Evolutionary conservation across 345 rosid species (phyloP), one percentile per base, ranked within the genome.

Genomic region (Populus pruinosa): DNA sequence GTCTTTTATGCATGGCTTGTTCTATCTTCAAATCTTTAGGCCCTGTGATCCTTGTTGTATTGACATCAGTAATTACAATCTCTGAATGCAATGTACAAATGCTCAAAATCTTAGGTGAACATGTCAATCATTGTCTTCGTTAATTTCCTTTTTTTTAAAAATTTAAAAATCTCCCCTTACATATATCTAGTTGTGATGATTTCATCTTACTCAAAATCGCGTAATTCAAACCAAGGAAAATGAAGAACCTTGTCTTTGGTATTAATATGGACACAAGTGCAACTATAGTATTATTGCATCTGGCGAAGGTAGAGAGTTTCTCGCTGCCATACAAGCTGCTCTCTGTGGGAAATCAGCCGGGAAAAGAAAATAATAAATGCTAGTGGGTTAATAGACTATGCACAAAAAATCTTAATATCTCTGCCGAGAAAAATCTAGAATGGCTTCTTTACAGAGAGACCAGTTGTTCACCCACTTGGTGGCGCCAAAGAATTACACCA

Each of bases 161-260:
- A 27, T 27, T 69, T 43, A 49, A 27, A 31, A 67, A 50, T 75
- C 50, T 23, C 4, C 29, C 16, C 64, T 59, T 59, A 11, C 63
- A 56, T 56, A 3, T 56, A 14, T 25, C 29, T 9, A 25, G 76
- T 63, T 35, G 25, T 70, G 74, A 77, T 77, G 56, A 76, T 69
- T 63, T 72, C 72, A 29, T 66, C 36, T 47, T 31, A 55, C 43
- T 71, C 76, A 53, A 78, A 72, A 63, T 49, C 12, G 71, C 66
- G 71, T 78, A 78, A 72, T 78, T 72, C 73, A 25, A 73, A 67
- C 59, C 67, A 73, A 36, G 7, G 77, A 78, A 72, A 39, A 36
- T 20, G 67, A 73, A n/a, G 56, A 67, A 25, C 23, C 43, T 66
- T 64, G 38, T 35, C 41, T 6, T 29, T 33, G 69, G 64, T 59